A percentile compares a stretch with the other conserved stretches of the same genome.
phyloP scores from a whole-genome alignment of 1,139 yeast species.

The Suhomyces coccinellae region DNA sequence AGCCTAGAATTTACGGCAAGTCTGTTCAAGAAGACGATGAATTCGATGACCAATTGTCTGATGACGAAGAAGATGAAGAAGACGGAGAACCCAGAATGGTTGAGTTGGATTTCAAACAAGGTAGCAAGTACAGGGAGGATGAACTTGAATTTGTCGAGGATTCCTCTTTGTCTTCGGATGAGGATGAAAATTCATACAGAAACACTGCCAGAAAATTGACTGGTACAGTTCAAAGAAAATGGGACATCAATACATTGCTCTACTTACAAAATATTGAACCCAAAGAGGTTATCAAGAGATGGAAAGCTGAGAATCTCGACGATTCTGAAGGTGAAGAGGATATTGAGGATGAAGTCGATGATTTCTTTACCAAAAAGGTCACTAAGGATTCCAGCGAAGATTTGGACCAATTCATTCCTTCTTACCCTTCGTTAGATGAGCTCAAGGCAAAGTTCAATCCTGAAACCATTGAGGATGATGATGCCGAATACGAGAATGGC shows the following conservation, averaged over 20 bases:
- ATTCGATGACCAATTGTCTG: conserved; percentile 38
- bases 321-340: conserved; percentile 53
- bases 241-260: conserved; percentile 81
- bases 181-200: conserved; percentile 37
- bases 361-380: conserved; percentile 61
- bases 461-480: conserved; percentile 33
- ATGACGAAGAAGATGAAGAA: conserved; percentile 39
- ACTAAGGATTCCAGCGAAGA: conserved; percentile 29
- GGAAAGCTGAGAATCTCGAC: conserved; percentile 58
- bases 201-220: conserved; percentile 48
- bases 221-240: conserved; percentile 46
- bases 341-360: conserved; percentile 50
- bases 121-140: conserved; percentile 40
- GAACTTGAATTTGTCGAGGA: conserved; percentile 55
- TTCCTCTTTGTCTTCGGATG: conserved; percentile 45
- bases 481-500: conserved; percentile 46
- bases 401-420: conserved; percentile 34
- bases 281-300: conserved; percentile 68
- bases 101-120: conserved; percentile 48
- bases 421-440: conserved; percentile 50
- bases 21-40: conserved; percentile 52
- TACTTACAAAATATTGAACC: conserved; percentile 80
- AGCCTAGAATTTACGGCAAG: conserved; percentile 59
- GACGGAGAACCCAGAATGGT: conserved; percentile 39
- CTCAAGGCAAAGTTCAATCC: conserved; percentile 55